Evolutionary conservation across 1,284 basidiomycete genomes (phyloP).

Genomic region (Wallemia mellicola): DNA sequence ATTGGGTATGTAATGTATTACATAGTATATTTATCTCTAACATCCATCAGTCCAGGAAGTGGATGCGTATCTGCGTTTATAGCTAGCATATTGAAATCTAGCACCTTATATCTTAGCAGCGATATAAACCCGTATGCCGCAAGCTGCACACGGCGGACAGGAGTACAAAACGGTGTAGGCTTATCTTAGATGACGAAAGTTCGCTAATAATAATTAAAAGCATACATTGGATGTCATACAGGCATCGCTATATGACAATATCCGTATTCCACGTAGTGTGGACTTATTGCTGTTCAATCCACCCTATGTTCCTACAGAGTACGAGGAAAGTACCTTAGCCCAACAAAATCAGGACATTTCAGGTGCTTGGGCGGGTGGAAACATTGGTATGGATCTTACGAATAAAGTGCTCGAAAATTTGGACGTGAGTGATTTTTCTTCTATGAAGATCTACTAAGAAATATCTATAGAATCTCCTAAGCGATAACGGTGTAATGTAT

Average conservation of each 20-base stretch:
- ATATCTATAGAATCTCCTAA: not conserved
- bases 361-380: not conserved
- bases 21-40: too few species aligned
- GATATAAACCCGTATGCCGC: not conserved
- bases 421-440: too few species aligned
- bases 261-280: constrained; percentile 3
- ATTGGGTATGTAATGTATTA: constrained; percentile 13
- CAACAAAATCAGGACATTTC: not conserved
- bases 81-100: constrained; percentile 7
- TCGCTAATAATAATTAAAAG: too few species aligned
- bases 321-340: constrained; percentile 8
- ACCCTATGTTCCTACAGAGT: constrained; percentile 14
- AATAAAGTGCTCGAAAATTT: too few species aligned
- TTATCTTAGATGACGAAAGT: too few species aligned
- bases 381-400: not conserved
- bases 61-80: constrained; percentile 12
- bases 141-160: too few species aligned
- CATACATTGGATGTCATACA: not conserved
- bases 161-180: too few species aligned
- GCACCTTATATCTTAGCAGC: not conserved
- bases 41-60: too few species aligned
- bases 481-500: not conserved
- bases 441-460: too few species aligned
- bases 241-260: not conserved
- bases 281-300: constrained; percentile 14